Conservation (phyloP, 257 asterid genomes). For the Fraxinus americana region DNA sequence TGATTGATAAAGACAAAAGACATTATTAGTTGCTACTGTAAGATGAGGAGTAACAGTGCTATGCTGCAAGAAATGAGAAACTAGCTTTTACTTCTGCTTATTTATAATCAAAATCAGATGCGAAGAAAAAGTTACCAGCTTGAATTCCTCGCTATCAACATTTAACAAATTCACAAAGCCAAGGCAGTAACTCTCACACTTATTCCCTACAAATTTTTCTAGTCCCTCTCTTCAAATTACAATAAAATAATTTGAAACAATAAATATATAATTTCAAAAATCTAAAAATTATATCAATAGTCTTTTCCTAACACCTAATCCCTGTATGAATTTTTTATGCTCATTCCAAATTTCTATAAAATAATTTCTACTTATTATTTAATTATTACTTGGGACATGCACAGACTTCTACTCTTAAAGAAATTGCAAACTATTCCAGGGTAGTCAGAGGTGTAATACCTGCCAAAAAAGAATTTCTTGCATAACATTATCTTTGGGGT, state of each 20-base stretch:
- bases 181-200: conserved; percentile 17
- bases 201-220: conserved; percentile 1
- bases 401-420: conserved; percentile 2
- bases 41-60: not conserved
- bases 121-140: not conserved
- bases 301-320: not conserved
- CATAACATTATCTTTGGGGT: conserved; percentile 67
- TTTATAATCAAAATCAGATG: conserved; percentile 3
- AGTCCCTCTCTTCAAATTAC: not conserved
- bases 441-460: conserved; percentile 40
- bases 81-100: conserved; percentile 9
- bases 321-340: not conserved
- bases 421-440: conserved; percentile 13
- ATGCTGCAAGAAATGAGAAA: conserved; percentile 10
- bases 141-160: conserved; percentile 8
- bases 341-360: not conserved
- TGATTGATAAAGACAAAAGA: conserved; percentile 7
- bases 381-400: not conserved
- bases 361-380: not conserved
- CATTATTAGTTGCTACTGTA: not conserved
- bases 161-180: conserved; percentile 1
- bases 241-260: not conserved
- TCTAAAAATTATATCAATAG: conserved; percentile 7
- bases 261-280: not conserved
- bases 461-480: conserved; percentile 98